These are phyloP conservation scores for Pulveroboletus sp. DNA, from an alignment of 768 basidiomycete genomes.

Conservation along the genomic window DNA sequence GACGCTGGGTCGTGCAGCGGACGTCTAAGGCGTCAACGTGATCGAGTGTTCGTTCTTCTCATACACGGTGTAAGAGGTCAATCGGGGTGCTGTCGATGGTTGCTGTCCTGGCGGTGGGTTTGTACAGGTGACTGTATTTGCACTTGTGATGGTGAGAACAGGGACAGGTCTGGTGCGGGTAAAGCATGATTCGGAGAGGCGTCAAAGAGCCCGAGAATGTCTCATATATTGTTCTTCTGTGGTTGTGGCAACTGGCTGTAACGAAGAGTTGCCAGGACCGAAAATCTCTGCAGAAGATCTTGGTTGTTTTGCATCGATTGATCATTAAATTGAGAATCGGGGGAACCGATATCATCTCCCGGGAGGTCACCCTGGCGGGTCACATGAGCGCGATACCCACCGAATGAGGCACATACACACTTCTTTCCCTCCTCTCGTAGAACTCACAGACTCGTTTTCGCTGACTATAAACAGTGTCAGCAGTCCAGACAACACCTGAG, in stretches of 20 bases:
- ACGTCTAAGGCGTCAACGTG: conserved; percentile 84
- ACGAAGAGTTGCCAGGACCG: conserved; percentile 41
- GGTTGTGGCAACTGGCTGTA: conserved; percentile 39
- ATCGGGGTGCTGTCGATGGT: conserved; percentile 40
- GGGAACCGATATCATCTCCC: conserved; percentile 63
- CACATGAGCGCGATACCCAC: not conserved
- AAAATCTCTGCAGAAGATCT: conserved; percentile 94
- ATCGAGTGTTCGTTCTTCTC: conserved; percentile 85
- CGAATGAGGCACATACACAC: conserved; percentile 36
- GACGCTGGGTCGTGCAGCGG: conserved; percentile 75
- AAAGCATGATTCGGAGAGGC: conserved; percentile 38
- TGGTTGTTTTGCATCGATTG: conserved; percentile 59
- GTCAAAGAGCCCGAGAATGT: conserved; percentile 89
- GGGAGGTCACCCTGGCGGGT: conserved; percentile 61
- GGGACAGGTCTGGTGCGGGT: conserved; percentile 6
- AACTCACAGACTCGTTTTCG: conserved; percentile 95
- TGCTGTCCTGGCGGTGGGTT: conserved; percentile 34
- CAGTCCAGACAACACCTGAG: not conserved
- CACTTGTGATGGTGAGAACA: conserved; percentile 36
- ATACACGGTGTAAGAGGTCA: conserved; percentile 80
- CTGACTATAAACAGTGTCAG: conserved; percentile 54
- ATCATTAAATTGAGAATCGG: conserved; percentile 42
- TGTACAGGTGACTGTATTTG: conserved; percentile 31
- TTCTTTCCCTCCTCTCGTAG: conserved; percentile 73
- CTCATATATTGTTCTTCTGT: conserved; percentile 66